These are phyloP conservation scores for Coniochaeta hoffmannii DNA, from an alignment of 2,329 filamentous ascomycete genomes.

Conservation along the genomic window DNA sequence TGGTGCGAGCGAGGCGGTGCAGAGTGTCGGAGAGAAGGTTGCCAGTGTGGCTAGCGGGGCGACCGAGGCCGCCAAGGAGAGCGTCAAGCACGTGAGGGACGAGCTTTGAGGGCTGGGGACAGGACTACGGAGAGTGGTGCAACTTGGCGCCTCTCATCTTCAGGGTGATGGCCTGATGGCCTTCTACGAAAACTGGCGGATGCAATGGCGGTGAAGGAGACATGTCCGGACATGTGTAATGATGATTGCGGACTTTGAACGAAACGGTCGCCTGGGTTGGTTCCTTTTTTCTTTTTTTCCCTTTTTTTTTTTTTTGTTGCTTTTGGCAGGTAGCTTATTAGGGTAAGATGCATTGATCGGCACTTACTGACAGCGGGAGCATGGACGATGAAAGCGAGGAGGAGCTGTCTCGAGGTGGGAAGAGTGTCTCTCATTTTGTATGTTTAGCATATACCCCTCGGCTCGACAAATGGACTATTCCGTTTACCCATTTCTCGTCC, in stretches of 20 bases:
- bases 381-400: background rate
- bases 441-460: slow-evolving; percentile 4
- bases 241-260: background rate
- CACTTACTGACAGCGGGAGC: background rate
- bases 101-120: slow-evolving; percentile 26
- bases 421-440: slow-evolving; percentile 3
- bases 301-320: too few relatives aligned
- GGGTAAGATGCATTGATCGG: too few relatives aligned
- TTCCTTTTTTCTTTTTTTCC: background rate
- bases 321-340: too few relatives aligned
- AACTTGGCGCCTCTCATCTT: background rate
- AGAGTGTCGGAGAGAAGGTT: slow-evolving; percentile 26
- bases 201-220: background rate
- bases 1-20: slow-evolving; percentile 22
- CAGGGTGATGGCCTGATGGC: background rate
- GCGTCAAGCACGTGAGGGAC: slow-evolving; percentile 26
- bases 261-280: background rate
- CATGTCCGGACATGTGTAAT: background rate
- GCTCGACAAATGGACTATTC: background rate
- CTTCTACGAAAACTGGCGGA: background rate
- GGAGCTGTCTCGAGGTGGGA: background rate
- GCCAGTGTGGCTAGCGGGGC: slow-evolving; percentile 31
- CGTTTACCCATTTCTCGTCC: background rate
- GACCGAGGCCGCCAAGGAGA: slow-evolving; percentile 34
- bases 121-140: background rate